Base-by-base conservation (phyloP, 2,329 filamentous ascomycete genomes). In the Hypoxylon sp. region DNA sequence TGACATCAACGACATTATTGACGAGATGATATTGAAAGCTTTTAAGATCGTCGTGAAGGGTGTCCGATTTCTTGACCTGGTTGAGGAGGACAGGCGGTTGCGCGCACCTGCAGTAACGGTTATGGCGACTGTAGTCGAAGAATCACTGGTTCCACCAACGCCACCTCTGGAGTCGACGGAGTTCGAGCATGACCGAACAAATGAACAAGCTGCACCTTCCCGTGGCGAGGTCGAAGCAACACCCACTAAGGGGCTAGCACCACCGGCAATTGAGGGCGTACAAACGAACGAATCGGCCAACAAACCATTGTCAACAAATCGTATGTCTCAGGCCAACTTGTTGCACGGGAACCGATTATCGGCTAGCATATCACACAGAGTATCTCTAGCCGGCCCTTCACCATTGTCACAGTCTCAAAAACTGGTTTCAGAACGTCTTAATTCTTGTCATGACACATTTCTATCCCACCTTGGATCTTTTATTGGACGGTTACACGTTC, bases 11-110 rank as follows among this genome's bases (percentile, higher is more conserved):
- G 84, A 89, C 62, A 83, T 93, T 49, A 83, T 97, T 49, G 93
- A 97, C 66, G 90, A 96, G 69, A 91, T 97, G 83, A 89, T 97
- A 16, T 75, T 96, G 43, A 94, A 92, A 70, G 92, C 92, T 0
- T 97, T 96, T 76, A 91, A 89, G 67, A 91, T 97, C 42, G 89
- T 96, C n/a, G 93, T 87, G 36, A 87, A 93, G 63, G 91, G 90
- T 9, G 91, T 97, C 17, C 82, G 88, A 32, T 97, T 99, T 66
- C 79, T 96, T 30, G 94, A 99, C 62, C 80, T 93, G 2, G 86
- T 94, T 75, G 87, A 89, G 26, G 88, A 84, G 11, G 82, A 87
- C 62, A 71, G 77, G 35, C 74, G 75, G 51, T 68, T 73, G 29
- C 75, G 78, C 44, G 75, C 75, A 6, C 75, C 74, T 20, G 67